Percentiles rank a stretch among this genome's conserved stretches.
Evolutionary conservation across 441 rosid species (phyloP).

Genomic region (Corymbia citriodora): DNA sequence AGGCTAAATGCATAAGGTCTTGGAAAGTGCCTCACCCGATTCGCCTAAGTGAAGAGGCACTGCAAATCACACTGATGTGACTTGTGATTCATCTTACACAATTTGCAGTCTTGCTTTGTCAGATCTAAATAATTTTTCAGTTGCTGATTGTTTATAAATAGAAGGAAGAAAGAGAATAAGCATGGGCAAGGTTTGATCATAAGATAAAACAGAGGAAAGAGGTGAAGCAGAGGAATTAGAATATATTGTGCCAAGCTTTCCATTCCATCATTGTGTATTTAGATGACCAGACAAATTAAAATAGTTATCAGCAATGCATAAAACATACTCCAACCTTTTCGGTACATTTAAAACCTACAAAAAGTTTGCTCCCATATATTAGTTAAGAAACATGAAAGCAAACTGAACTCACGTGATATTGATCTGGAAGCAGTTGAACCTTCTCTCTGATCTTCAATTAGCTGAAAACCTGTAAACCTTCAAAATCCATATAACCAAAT

Average conservation of each 20-base stretch:
- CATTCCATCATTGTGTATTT: neutral
- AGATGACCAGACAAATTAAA: neutral
- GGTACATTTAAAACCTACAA: neutral
- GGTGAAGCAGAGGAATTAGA: neutral
- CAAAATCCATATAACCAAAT: conserved; percentile 19
- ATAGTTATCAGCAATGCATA: neutral
- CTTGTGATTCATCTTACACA: neutral
- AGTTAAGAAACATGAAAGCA: neutral
- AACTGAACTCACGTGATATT: conserved; percentile 31
- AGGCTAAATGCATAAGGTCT: neutral
- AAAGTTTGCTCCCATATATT: neutral
- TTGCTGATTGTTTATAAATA: neutral
- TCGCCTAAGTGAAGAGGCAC: neutral
- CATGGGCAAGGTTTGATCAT: neutral
- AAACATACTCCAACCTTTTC: neutral
- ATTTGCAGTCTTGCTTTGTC: neutral
- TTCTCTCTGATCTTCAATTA: conserved; percentile 37
- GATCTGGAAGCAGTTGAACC: conserved; percentile 25
- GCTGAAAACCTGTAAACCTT: conserved; percentile 74
- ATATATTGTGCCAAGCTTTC: neutral
- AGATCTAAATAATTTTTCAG: neutral
- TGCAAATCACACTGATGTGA: neutral
- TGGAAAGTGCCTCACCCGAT: neutral
- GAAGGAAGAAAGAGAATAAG: neutral
- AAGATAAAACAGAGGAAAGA: neutral